phyloP scores from a whole-genome alignment of 352 stramenopile genomes.

The Saprolegnia parasitica region DNA sequence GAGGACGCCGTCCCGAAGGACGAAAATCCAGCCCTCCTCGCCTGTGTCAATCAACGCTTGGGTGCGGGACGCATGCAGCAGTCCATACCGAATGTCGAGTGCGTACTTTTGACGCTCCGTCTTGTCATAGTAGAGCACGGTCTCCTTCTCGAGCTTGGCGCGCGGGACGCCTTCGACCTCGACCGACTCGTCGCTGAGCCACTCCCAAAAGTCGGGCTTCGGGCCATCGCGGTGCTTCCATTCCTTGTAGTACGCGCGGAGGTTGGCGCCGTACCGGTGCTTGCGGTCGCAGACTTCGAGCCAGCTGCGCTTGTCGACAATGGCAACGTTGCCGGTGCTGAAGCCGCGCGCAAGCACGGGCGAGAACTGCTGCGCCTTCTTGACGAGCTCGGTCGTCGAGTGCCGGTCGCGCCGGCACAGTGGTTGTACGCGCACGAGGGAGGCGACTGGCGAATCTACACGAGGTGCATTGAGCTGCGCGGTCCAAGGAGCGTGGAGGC shows the following conservation, averaged over 20 bases:
- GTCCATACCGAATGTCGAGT: constrained; percentile 55
- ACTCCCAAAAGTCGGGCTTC: constrained; percentile 84
- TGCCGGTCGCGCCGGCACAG: not conserved
- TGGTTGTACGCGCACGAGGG: not conserved
- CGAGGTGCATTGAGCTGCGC: too few relatives aligned
- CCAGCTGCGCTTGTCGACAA: constrained; percentile 88
- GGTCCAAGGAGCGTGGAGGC: too few relatives aligned
- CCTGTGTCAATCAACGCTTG: constrained; percentile 86
- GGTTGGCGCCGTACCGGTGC: constrained; percentile 91
- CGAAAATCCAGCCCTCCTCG: constrained; percentile 95
- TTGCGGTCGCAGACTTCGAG: constrained; percentile 85
- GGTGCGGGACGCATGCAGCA: constrained; percentile 53
- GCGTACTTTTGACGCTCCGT: constrained; percentile 88
- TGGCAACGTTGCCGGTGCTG: constrained; percentile 83
- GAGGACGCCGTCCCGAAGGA: constrained; percentile 90
- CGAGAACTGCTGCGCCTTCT: constrained; percentile 82
- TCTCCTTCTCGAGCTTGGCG: constrained; percentile 92
- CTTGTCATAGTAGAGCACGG: constrained; percentile 92
- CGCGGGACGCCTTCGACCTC: constrained; percentile 84
- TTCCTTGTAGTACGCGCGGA: constrained; percentile 95
- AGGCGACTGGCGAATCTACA: not conserved
- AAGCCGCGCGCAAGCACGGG: constrained; percentile 84
- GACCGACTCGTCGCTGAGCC: constrained; percentile 81
- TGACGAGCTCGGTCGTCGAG: constrained; percentile 57
- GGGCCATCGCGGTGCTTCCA: constrained; percentile 86